These are phyloP conservation scores for Theileria sp. DNA, from an alignment of 169 alveolate species.

Conservation along the genomic window DNA sequence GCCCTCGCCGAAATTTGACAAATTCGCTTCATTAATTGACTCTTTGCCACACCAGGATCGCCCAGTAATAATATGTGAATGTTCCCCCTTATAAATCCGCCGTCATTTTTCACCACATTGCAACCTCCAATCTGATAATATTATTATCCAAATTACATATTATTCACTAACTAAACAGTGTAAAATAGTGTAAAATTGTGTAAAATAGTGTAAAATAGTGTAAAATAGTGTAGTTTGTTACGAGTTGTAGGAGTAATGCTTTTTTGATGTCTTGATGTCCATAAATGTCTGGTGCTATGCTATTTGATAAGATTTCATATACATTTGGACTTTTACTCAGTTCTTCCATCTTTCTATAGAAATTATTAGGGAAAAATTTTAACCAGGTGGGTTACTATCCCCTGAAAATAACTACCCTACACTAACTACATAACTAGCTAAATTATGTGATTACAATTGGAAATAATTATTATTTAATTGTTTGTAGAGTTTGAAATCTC, in stretches of 20 bases:
- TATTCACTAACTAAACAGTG: too few relatives aligned
- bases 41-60: conserved; percentile 99
- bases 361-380: too few relatives aligned
- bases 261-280: conserved; percentile 97
- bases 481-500: conserved; percentile 37
- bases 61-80: conserved; percentile 93
- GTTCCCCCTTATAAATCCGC: conserved; percentile 97
- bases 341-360: conserved; percentile 66
- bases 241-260: conserved; percentile 88
- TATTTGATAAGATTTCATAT: conserved; percentile 88
- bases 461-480: background rate
- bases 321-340: conserved; percentile 78
- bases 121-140: conserved; percentile 90
- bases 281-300: conserved; percentile 96
- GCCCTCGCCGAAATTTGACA: conserved; percentile 88
- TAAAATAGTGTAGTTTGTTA: conserved; percentile 72
- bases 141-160: too few relatives aligned
- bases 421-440: too few relatives aligned
- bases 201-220: too few relatives aligned
- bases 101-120: conserved; percentile 88
- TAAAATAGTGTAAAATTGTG: too few relatives aligned
- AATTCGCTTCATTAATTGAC: conserved; percentile 90
- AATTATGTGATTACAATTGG: background rate
- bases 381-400: too few relatives aligned
- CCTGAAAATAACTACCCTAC: too few relatives aligned